Evolutionary conservation across 768 basidiomycete species (phyloP).

Genomic region (Tricholoma sp.): DNA sequence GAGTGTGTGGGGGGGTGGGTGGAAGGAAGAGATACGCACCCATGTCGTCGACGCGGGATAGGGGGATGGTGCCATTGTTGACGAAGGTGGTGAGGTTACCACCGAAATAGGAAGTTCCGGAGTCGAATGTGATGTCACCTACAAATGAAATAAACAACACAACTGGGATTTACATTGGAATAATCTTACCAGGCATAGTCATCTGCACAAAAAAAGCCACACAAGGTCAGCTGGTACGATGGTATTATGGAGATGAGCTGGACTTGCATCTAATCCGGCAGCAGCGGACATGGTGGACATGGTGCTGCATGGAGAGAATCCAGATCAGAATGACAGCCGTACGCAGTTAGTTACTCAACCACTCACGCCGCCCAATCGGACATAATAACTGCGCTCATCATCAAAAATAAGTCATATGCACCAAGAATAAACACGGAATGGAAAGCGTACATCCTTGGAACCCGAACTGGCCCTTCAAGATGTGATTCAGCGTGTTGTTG

Average conservation of each 20-base stretch:
- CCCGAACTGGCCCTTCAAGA: constrained; percentile 71
- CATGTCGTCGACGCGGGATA: constrained; percentile 72
- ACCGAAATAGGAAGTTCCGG: constrained; percentile 59
- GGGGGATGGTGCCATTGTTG: constrained; percentile 65
- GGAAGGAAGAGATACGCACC: constrained; percentile 32
- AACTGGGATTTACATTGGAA: constrained; percentile 22
- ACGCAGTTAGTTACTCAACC: not conserved
- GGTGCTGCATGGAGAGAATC: constrained; percentile 24
- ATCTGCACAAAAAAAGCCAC: constrained; percentile 34
- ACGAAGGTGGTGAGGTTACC: constrained; percentile 64
- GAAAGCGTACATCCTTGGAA: constrained; percentile 63
- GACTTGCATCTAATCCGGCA: constrained; percentile 58
- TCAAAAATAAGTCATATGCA: not conserved
- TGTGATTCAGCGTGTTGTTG: constrained; percentile 61
- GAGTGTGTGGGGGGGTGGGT: too few species aligned
- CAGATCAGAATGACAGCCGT: not conserved
- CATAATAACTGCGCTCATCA: constrained; percentile 44
- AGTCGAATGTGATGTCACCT: constrained; percentile 43
- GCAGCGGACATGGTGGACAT: constrained; percentile 56
- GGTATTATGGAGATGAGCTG: not conserved
- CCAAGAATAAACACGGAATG: not conserved
- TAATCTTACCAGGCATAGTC: constrained; percentile 63
- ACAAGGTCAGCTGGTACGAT: not conserved
- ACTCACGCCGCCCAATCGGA: constrained; percentile 68
- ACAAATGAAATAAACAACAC: not conserved